These are phyloP conservation scores for Aspergillus caelatus DNA, from an alignment of 2,329 filamentous ascomycete genomes.

Conservation along the genomic window DNA sequence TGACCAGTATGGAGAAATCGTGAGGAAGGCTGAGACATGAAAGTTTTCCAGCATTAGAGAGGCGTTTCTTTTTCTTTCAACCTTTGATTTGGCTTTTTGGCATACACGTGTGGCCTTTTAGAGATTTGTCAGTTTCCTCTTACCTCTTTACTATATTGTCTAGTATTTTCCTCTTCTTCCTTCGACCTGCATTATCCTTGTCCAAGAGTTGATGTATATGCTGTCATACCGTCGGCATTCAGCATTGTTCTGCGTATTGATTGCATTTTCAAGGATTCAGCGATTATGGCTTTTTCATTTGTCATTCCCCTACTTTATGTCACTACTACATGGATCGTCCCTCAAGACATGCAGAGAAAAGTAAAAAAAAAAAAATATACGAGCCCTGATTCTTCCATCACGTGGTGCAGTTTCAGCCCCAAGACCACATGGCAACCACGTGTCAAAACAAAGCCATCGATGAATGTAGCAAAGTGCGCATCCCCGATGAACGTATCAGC, in stretches of 20 bases:
- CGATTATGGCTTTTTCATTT: conserved; percentile 19
- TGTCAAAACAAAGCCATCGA: neutral
- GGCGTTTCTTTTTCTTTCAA: conserved; percentile 24
- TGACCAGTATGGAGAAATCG: conserved; percentile 10
- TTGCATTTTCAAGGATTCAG: conserved; percentile 28
- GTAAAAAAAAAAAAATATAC: neutral
- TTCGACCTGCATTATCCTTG: conserved; percentile 12
- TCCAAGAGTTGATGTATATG: conserved; percentile 74
- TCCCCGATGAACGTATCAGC: neutral
- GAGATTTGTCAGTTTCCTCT: conserved; percentile 12
- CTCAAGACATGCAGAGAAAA: conserved; percentile 3
- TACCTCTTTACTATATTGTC: neutral
- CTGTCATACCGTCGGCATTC: conserved; percentile 61
- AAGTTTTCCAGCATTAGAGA: conserved; percentile 31
- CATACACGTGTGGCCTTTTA: conserved; percentile 21
- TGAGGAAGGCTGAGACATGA: conserved; percentile 23
- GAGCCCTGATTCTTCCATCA: neutral
- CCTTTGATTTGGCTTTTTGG: conserved; percentile 12
- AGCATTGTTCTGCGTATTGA: conserved; percentile 20
- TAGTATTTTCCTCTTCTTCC: conserved; percentile 5
- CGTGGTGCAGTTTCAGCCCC: neutral
- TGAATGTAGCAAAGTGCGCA: neutral
- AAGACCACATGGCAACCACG: conserved; percentile 8
- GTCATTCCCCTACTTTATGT: conserved; percentile 8
- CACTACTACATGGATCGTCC: neutral